Base-by-base conservation (phyloP, 139 green algal species). In the Desmodesmus armatus region DNA sequence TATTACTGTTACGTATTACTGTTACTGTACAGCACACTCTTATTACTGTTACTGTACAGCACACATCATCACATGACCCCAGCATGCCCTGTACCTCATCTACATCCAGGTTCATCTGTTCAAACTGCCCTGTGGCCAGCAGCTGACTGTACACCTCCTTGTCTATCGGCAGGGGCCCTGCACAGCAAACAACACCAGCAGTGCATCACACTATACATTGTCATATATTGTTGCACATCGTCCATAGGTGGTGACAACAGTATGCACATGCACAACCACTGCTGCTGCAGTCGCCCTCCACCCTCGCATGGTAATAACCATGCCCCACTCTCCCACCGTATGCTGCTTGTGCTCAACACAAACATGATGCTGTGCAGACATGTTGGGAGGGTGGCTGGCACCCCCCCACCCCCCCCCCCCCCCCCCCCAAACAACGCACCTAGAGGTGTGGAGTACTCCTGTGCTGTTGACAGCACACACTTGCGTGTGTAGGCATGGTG, bases 401-500 rank as follows among this genome's bases (percentile, higher is more conserved):
- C n/a, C n/a, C n/a, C n/a, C n/a, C n/a, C n/a, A n/a, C n/a, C n/a
- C n/a, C n/a, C n/a, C n/a, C n/a, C n/a, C n/a, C n/a, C n/a, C n/a
- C n/a, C n/a, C n/a, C n/a, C n/a, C n/a, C n/a, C n/a, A n/a, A n/a
- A n/a, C n/a, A n/a, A n/a, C 88, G 33, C 76, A 93, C 97, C 97
- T n/a, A 99, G 71, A 0, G 97, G 97, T 5, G 97, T 98, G 17
- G 84, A 25, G 80, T 98, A 99, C 2, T 70, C 62, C 0, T 72
- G 49, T 23, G 91, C 88, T 3, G 60, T 60, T 0, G 94, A 96
- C 11, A 99, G 85, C 44, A 92, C 58, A 88, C 96, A 99, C 21
- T 91, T 85, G 25, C 92, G 91, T 0, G 87, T 93, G 89, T 94
- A 98, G 37, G 95, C 71, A 82, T 99, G 95, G 86, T 99, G 97